These are phyloP conservation scores for Decorospora gaudefroyi DNA, from an alignment of 2,329 filamentous ascomycete genomes.

Conservation along the genomic window DNA sequence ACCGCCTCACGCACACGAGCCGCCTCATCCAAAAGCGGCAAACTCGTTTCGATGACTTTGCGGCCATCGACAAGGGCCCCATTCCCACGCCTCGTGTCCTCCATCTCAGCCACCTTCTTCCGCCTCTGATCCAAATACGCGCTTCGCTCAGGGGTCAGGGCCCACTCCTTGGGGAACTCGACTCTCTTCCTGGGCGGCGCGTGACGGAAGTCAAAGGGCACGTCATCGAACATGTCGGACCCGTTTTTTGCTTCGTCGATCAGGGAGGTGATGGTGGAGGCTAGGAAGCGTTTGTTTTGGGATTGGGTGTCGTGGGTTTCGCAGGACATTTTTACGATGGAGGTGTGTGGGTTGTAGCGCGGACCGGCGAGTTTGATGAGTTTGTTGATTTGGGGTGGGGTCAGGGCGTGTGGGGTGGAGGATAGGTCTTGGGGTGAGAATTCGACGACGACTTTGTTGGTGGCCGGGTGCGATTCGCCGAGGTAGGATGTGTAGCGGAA, in stretches of 20 bases:
- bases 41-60: constrained; percentile 45
- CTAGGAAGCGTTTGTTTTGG: constrained; percentile 96
- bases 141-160: constrained; percentile 71
- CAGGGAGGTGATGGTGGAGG: constrained; percentile 74
- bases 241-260: constrained; percentile 74
- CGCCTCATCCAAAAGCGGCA: constrained; percentile 30
- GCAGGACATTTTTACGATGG: constrained; percentile 85
- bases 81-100: constrained; percentile 59
- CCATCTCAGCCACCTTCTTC: constrained; percentile 56
- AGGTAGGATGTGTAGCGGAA: constrained; percentile 98
- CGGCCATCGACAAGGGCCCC: constrained; percentile 62
- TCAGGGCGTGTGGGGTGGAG: constrained; percentile 69
- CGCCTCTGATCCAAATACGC: constrained; percentile 67
- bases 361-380: constrained; percentile 83
- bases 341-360: constrained; percentile 83
- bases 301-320: constrained; percentile 86
- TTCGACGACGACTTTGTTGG: constrained; percentile 92
- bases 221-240: constrained; percentile 80
- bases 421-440: constrained; percentile 79
- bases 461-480: constrained; percentile 88
- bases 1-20: constrained; percentile 22
- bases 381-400: constrained; percentile 71
- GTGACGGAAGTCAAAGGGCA: constrained; percentile 88
- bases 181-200: constrained; percentile 69
- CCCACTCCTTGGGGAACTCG: constrained; percentile 82